These are phyloP conservation scores for Emergomyces africanus DNA, from an alignment of 2,329 filamentous ascomycete species.

Conservation along the genomic window DNA sequence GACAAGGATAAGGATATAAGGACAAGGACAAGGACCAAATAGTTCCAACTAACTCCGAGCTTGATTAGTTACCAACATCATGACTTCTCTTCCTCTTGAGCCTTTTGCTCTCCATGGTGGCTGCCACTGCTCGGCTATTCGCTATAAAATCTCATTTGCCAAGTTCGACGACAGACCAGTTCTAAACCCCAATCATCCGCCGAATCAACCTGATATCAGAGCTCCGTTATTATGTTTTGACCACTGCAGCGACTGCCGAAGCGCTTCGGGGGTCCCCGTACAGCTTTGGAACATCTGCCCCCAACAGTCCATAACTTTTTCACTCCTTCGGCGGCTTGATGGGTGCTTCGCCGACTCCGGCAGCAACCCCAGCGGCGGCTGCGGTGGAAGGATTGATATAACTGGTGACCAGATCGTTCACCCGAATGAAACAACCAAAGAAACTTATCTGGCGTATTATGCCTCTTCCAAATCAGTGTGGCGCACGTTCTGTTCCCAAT, in stretches of 20 bases:
- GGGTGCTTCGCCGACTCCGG: not conserved
- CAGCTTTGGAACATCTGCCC: conserved; percentile 18
- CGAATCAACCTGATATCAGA: not conserved
- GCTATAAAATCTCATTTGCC: conserved; percentile 17
- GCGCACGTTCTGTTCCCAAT: conserved; percentile 17
- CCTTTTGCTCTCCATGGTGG: conserved; percentile 15
- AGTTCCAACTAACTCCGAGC: not conserved
- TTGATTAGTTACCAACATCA: not conserved
- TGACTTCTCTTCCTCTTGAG: conserved; percentile 1
- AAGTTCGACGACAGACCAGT: conserved; percentile 9
- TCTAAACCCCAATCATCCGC: not conserved
- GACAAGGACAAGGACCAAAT: not conserved
- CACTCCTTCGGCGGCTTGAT: not conserved
- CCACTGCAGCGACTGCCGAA: conserved; percentile 18
- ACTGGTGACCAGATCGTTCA: not conserved
- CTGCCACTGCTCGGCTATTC: conserved; percentile 18
- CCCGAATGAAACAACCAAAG: not conserved
- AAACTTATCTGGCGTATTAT: conserved; percentile 2
- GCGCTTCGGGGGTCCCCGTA: conserved; percentile 12
- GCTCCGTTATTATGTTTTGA: conserved; percentile 10
- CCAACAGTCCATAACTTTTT: conserved; percentile 8
- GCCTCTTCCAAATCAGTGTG: conserved; percentile 8
- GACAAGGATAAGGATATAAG: too few relatives aligned
- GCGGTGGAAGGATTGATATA: not conserved
- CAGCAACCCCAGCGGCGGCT: not conserved